Percentiles rank a stretch among this genome's conserved stretches.
These are phyloP conservation scores for Botryotinia globosa DNA, from an alignment of 2,329 filamentous ascomycete species.

Conservation along the genomic window DNA sequence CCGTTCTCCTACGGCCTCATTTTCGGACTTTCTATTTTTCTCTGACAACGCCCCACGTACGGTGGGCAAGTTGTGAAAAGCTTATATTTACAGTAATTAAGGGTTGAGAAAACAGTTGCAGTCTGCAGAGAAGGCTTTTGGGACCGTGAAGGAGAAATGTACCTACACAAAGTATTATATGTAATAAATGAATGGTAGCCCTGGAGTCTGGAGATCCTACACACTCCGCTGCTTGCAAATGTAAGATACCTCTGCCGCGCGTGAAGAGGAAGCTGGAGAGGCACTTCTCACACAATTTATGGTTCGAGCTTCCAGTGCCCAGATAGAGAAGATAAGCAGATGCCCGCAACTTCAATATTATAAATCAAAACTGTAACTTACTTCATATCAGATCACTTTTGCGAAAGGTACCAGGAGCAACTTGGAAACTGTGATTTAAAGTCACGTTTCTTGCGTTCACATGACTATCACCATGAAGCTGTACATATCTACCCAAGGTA, in stretches of 20 bases:
- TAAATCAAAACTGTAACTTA: background rate
- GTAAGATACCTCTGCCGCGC: background rate
- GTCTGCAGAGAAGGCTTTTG: background rate
- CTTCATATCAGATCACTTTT: background rate
- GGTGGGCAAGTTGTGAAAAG: background rate
- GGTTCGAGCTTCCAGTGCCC: background rate
- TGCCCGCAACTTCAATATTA: background rate
- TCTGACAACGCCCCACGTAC: constrained; percentile 35
- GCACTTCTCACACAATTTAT: background rate
- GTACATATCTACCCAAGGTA: too few species aligned
- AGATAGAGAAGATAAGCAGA: background rate
- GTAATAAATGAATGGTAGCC: background rate
- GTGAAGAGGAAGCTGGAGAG: background rate
- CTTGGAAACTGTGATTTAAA: too few species aligned
- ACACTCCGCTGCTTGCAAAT: background rate
- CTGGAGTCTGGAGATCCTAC: background rate
- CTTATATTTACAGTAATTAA: constrained; percentile 1
- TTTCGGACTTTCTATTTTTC: constrained; percentile 32
- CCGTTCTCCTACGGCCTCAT: constrained; percentile 25
- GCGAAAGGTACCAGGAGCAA: background rate
- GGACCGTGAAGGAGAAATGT: background rate
- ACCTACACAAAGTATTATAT: background rate
- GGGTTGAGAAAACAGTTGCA: background rate
- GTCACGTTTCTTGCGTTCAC: background rate
- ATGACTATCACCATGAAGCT: background rate